These are phyloP conservation scores for Plasmodium fragile DNA, from an alignment of 169 alveolate genomes.

Conservation along the genomic window DNA sequence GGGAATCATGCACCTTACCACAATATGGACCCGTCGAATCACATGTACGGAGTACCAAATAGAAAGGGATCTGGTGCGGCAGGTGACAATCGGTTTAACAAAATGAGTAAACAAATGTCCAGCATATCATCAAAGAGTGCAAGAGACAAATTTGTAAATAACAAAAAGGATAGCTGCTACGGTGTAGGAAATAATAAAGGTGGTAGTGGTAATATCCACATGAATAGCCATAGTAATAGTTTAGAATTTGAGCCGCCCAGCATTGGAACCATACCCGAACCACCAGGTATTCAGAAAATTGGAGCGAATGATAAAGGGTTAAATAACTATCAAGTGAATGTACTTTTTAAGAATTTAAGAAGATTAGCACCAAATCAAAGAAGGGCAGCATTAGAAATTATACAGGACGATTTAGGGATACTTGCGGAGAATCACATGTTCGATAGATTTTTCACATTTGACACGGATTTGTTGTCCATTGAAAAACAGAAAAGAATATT, in stretches of 20 bases:
- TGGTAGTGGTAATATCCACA: neutral
- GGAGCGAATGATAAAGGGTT: conserved; percentile 87
- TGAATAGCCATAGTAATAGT: conserved; percentile 2
- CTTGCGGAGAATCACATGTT: conserved; percentile 87
- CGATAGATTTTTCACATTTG: conserved; percentile 85
- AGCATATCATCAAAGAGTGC: conserved; percentile 3
- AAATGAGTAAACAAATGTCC: conserved; percentile 2
- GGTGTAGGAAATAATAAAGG: conserved; percentile 2
- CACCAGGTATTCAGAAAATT: conserved; percentile 86
- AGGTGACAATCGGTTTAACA: conserved; percentile 1
- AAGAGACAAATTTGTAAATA: neutral
- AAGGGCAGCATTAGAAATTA: conserved; percentile 89
- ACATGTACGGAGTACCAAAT: conserved; percentile 14
- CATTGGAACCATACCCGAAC: conserved; percentile 86
- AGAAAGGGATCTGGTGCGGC: neutral
- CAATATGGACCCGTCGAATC: conserved; percentile 12
- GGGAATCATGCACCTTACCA: neutral
- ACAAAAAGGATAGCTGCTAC: conserved; percentile 20
- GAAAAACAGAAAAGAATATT: conserved; percentile 89
- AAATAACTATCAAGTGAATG: conserved; percentile 83
- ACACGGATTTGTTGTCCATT: conserved; percentile 87
- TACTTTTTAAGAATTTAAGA: conserved; percentile 82
- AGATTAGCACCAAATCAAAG: conserved; percentile 89
- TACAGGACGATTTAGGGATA: conserved; percentile 91
- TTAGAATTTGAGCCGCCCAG: conserved; percentile 81